Evolutionary conservation across 306 rosid genomes (phyloP).

Genomic region (Acacia confusa): DNA sequence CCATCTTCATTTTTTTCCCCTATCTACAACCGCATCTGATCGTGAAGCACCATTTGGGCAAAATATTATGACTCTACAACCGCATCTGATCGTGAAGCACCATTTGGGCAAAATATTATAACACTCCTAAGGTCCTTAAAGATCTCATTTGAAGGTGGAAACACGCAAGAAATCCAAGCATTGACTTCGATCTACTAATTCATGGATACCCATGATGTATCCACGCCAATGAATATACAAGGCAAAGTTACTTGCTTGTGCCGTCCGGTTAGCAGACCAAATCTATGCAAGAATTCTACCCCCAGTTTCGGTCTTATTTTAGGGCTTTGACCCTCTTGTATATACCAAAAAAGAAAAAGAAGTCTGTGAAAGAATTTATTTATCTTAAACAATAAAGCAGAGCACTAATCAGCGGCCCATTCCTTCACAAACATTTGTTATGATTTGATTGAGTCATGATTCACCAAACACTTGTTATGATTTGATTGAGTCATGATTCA

Average conservation of each 20-base stretch:
- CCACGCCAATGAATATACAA: not conserved
- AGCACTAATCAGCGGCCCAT: not conserved
- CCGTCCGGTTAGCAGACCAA: not conserved
- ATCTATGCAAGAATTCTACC: not conserved
- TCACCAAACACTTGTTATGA: too few relatives aligned
- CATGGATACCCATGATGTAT: not conserved
- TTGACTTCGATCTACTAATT: not conserved
- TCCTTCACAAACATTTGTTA: slow-evolving; percentile 36
- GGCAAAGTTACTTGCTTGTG: not conserved
- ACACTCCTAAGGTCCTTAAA: not conserved
- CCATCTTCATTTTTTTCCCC: not conserved
- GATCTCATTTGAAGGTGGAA: not conserved
- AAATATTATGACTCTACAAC: too few relatives aligned
- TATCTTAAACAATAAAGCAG: not conserved
- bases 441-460: too few relatives aligned
- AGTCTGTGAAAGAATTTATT: not conserved
- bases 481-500: too few relatives aligned
- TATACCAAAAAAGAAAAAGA: not conserved
- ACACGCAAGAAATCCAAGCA: not conserved
- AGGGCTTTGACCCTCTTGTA: not conserved
- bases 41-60: too few relatives aligned
- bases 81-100: not conserved
- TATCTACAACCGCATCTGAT: too few relatives aligned
- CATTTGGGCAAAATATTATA: not conserved
- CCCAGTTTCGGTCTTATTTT: not conserved